phyloP scores from a whole-genome alignment of 306 rosid species.

The Medicago ruthenica region DNA sequence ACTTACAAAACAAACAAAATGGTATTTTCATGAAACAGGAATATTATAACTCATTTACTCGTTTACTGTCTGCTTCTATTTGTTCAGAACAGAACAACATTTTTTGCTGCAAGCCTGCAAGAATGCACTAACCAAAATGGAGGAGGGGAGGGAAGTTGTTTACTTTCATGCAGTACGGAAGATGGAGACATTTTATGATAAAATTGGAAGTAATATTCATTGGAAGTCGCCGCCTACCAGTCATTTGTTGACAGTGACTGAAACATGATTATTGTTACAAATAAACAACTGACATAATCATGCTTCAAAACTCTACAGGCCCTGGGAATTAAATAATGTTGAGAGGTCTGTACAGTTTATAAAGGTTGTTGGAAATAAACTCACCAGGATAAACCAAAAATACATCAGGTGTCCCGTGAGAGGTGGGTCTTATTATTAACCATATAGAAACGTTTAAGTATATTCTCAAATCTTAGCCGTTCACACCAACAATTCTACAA shows the following conservation, averaged over 20 bases:
- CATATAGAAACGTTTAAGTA: neutral
- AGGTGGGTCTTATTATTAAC: neutral
- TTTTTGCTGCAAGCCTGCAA: neutral
- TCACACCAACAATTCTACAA: conserved; percentile 6
- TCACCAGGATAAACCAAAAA: conserved; percentile 25
- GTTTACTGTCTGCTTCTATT: neutral
- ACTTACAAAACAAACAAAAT: conserved; percentile 27
- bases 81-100: neutral
- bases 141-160: neutral
- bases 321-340: conserved; percentile 7
- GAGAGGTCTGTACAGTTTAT: neutral
- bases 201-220: conserved; percentile 14
- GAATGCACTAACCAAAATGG: conserved; percentile 16
- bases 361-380: neutral
- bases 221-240: conserved; percentile 19
- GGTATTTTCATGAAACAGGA: conserved; percentile 15
- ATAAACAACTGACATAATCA: conserved; percentile 10
- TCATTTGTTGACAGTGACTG: conserved; percentile 26
- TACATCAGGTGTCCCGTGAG: neutral
- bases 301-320: conserved; percentile 21
- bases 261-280: conserved; percentile 33
- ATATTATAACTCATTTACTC: neutral
- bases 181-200: conserved; percentile 4
- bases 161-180: conserved; percentile 11
- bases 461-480: neutral